Percentiles rank a stretch among this genome's conserved stretches.
Conservation (phyloP, 2,329 filamentous ascomycete species). For the Metarhizium guizhouense region DNA sequence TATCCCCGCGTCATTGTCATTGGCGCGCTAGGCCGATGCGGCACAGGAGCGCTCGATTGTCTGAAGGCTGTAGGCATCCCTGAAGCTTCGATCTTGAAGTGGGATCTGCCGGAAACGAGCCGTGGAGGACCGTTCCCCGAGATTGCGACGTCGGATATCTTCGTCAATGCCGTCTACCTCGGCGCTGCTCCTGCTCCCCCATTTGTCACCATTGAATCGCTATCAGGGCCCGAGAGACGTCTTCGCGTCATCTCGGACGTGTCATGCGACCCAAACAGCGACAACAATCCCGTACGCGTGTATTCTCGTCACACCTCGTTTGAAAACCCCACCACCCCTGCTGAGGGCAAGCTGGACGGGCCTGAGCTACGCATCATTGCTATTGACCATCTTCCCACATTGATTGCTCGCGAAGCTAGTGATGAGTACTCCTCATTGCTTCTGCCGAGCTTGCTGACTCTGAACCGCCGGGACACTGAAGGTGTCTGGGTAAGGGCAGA, state of each 20-base stretch:
- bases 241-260: constrained; percentile 78
- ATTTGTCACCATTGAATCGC: constrained; percentile 29
- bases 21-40: constrained; percentile 76
- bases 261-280: constrained; percentile 64
- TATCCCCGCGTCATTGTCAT: constrained; percentile 73
- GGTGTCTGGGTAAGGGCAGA: constrained; percentile 6
- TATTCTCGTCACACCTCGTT: constrained; percentile 84
- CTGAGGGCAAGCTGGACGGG: constrained; percentile 43
- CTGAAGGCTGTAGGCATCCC: constrained; percentile 59
- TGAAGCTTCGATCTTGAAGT: constrained; percentile 38
- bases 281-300: constrained; percentile 64
- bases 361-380: constrained; percentile 66
- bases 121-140: constrained; percentile 66
- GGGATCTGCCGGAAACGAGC: constrained; percentile 73
- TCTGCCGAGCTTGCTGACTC: constrained; percentile 1
- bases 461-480: constrained; percentile 5
- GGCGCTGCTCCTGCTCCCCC: not conserved
- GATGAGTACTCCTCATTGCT: constrained; percentile 33
- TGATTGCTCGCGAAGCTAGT: constrained; percentile 77
- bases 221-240: constrained; percentile 53
- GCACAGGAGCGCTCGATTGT: constrained; percentile 73
- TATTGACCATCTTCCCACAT: constrained; percentile 76
- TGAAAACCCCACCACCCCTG: constrained; percentile 72
- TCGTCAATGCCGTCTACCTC: constrained; percentile 44
- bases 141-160: constrained; percentile 66